Percentiles rank a stretch among this genome's conserved stretches.
phyloP scores from a whole-genome alignment of 345 rosid species.

The Bretschneidera sinensis region DNA sequence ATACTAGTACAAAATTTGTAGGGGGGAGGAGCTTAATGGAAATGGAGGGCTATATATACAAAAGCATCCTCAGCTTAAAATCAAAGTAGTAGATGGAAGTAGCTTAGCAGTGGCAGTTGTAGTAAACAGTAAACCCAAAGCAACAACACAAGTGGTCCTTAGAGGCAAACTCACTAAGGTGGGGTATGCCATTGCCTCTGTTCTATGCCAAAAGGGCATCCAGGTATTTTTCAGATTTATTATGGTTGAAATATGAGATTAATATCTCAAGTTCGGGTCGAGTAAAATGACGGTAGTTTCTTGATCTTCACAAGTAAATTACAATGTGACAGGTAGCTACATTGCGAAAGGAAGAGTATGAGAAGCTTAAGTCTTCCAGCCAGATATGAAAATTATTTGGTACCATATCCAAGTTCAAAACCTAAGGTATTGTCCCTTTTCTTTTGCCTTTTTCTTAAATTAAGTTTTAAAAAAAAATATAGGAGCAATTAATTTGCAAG shows the following conservation, averaged over 20 bases:
- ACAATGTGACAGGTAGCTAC: too few relatives aligned
- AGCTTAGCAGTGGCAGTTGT: constrained; percentile 49
- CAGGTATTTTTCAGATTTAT: constrained; percentile 19
- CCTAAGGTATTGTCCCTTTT: neutral
- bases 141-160: constrained; percentile 30
- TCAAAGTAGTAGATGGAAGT: constrained; percentile 59
- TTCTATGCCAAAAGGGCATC: constrained; percentile 38
- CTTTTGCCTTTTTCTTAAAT: neutral
- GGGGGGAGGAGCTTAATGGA: constrained; percentile 53
- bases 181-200: constrained; percentile 27
- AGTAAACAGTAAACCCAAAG: constrained; percentile 36
- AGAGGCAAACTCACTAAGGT: constrained; percentile 42
- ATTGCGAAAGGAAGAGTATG: constrained; percentile 23
- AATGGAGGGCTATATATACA: too few relatives aligned
- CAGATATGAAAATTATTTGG: constrained; percentile 21
- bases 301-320: too few relatives aligned
- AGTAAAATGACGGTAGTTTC: too few relatives aligned
- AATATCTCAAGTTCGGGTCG: too few relatives aligned
- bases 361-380: constrained; percentile 25
- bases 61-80: too few relatives aligned
- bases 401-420: constrained; percentile 23
- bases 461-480: too few relatives aligned
- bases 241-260: neutral
- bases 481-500: too few relatives aligned
- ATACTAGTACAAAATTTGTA: too few relatives aligned